phyloP scores from a whole-genome alignment of 768 basidiomycete species.

The Tulasnella sp. region DNA sequence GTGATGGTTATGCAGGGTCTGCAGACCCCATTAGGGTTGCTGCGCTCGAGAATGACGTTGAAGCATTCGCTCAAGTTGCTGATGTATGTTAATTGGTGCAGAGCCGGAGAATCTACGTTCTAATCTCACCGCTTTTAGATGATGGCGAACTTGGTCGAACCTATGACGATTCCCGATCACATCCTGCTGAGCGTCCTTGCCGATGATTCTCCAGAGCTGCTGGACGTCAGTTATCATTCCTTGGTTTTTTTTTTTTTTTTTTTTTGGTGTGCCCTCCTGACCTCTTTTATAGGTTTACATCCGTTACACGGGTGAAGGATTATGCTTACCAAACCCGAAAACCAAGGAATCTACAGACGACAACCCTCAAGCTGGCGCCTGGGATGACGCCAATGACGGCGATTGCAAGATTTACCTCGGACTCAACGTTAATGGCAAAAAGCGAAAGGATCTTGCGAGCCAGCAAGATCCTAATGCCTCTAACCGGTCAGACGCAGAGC shows the following conservation, averaged over 20 bases:
- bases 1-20: too few species aligned
- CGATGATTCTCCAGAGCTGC: conserved; percentile 47
- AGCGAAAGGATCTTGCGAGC: too few species aligned
- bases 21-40: too few species aligned
- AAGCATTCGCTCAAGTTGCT: too few species aligned
- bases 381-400: conserved; percentile 37
- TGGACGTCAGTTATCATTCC: conserved; percentile 38
- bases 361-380: conserved; percentile 32
- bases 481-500: too few species aligned
- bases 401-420: too few species aligned
- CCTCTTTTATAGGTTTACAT: conserved; percentile 47
- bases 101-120: background rate
- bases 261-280: background rate
- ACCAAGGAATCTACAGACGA: conserved; percentile 33
- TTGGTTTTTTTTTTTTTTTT: too few species aligned
- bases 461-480: too few species aligned
- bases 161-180: background rate
- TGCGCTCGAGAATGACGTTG: too few species aligned
- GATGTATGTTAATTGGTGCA: too few species aligned
- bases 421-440: too few species aligned
- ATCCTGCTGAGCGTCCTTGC: conserved; percentile 37
- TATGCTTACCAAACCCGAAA: conserved; percentile 30
- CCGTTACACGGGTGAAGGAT: conserved; percentile 45
- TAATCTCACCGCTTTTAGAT: conserved; percentile 37
- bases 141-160: conserved; percentile 14